These are phyloP conservation scores for Xylaria bambusicola DNA, from an alignment of 495 filamentous ascomycete genomes.

Conservation along the genomic window DNA sequence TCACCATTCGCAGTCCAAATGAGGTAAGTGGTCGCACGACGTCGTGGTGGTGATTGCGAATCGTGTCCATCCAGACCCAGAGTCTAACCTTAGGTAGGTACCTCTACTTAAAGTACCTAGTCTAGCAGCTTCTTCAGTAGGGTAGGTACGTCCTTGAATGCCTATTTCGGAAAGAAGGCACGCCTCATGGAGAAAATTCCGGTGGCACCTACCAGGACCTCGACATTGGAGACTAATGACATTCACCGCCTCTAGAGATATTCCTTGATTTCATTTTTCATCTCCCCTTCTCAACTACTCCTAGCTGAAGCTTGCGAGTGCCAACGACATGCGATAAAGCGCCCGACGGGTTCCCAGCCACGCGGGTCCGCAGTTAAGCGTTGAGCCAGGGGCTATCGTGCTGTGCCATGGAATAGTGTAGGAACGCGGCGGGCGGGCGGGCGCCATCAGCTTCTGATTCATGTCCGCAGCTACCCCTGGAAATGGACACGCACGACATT, in stretches of 20 bases:
- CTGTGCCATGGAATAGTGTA: not conserved
- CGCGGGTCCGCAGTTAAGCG: conserved; percentile 4
- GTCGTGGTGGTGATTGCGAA: not conserved
- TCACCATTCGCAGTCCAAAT: conserved; percentile 4
- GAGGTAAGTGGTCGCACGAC: conserved; percentile 20
- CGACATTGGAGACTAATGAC: no score
- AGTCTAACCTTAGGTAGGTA: not conserved
- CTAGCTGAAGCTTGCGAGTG: no score
- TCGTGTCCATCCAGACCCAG: not conserved
- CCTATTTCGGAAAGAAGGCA: not conserved
- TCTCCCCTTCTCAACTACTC: no score
- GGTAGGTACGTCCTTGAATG: not conserved
- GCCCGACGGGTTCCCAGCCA: not conserved
- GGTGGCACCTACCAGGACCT: no score
- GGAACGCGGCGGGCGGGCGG: not conserved
- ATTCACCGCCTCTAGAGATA: no score
- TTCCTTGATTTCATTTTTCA: no score
- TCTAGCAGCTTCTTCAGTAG: no score
- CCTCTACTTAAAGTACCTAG: no score
- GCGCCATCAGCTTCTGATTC: not conserved
- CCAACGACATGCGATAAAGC: no score
- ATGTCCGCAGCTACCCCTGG: conserved; percentile 10
- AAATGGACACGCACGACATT: not conserved
- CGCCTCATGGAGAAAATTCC: no score
- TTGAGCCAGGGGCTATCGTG: not conserved